Evolutionary conservation across 2,329 filamentous ascomycete genomes (phyloP), one percentile per base, ranked within the genome.

Genomic region (Ophiostoma angusticollis): DNA sequence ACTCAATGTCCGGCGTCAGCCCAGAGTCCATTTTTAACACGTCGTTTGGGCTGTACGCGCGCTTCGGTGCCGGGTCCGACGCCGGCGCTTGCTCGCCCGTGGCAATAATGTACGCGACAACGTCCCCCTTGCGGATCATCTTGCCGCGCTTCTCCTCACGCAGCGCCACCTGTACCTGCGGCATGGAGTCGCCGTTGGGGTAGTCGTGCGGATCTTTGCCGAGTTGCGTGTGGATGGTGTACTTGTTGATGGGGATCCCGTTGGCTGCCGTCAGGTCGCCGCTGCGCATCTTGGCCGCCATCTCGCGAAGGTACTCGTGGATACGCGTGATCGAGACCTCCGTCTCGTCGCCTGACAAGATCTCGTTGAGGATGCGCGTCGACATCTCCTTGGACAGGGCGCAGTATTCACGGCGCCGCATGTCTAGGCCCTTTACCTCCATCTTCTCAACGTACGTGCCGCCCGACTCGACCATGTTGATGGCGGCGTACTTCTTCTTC

Each of bases 401-500:
- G 57, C 91, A 98, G 65, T 94, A 98, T 63, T 98, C 91, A 67
- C 93, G 80, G 53, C 91, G 78, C 62, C 81, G 85, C 91, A 98
- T 98, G 54, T 98, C 91, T 34, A 98, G 72, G 65, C 91, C 91
- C 62, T 98, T 98, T 54, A 98, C 84, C 58, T 98, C 91, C 60
- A 98, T 81, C 63, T 93, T 89, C 57, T 96, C 89, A 31, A 89
- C 69, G 54, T 80, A 93, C 57, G 89, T 93, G 50, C 86, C 87
- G 52, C 93, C 82, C 17, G 83, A 70, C 52, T 95, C 84, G 6
- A 91, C 76, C 57, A 96, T 76, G 57, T 93, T 96, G 59, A 98
- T 83, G 29, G 91, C 91, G 8, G 91, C 91, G 59, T 98, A 98
- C 67, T 98, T 98, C 69, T 98, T 98, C 72, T 98, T 98, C 22